Percentiles rank a stretch among this genome's conserved stretches.
Evolutionary conservation across 2,329 filamentous ascomycete genomes (phyloP).

Genomic region (Pseudocercospora musae): DNA sequence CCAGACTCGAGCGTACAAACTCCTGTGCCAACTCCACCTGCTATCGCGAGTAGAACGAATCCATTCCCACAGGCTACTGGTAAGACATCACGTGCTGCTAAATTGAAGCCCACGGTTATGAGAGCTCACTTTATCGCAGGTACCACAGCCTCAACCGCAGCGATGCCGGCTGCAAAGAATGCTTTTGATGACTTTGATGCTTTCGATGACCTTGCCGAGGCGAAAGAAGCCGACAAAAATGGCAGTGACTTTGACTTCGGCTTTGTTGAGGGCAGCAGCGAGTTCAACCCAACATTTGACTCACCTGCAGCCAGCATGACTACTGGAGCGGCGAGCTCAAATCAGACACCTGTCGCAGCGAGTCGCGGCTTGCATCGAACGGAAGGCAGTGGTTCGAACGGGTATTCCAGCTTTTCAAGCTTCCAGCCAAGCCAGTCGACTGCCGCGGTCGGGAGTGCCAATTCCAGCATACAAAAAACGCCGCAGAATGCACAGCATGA

Average conservation of each 20-base stretch:
- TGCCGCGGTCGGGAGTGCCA: conserved; percentile 1
- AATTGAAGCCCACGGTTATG: too few species aligned
- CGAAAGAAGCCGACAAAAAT: conserved; percentile 68
- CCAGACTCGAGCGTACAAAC: conserved; percentile 10
- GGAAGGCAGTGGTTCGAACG: conserved; percentile 21
- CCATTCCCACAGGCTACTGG: conserved; percentile 1
- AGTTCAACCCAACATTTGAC: conserved; percentile 81
- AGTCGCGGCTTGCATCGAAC: conserved; percentile 20
- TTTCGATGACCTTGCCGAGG: conserved; percentile 79
- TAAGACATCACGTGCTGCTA: not conserved
- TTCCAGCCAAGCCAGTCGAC: conserved; percentile 21
- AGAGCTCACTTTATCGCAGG: not conserved
- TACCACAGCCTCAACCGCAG: not conserved
- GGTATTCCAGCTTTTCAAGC: conserved; percentile 29
- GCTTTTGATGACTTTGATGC: conserved; percentile 73
- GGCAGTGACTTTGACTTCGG: conserved; percentile 81
- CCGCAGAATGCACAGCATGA: conserved; percentile 59
- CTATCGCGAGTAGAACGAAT: conserved; percentile 8
- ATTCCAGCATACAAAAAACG: conserved; percentile 34
- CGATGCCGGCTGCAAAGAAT: conserved; percentile 40
- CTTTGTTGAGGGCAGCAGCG: conserved; percentile 55
- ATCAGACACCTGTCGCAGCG: conserved; percentile 38
- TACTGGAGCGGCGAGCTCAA: conserved; percentile 43
- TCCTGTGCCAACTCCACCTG: conserved; percentile 13
- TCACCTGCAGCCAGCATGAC: conserved; percentile 54